phyloP scores from a whole-genome alignment of 176 grass and related monocot genomes.

The Poa pratensis region DNA sequence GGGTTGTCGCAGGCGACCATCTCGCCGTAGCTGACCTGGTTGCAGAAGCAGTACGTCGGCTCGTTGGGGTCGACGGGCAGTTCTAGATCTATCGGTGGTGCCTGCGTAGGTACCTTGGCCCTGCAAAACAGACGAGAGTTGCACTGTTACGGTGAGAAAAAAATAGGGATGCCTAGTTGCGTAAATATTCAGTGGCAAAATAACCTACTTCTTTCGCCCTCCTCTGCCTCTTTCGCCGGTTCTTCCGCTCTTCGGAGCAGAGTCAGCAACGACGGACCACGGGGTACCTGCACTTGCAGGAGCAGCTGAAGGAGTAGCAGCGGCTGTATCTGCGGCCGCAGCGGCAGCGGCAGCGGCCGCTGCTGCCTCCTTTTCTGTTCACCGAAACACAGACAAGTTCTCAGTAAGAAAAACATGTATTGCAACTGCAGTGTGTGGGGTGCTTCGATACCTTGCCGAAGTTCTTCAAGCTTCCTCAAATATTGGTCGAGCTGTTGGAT shows the following conservation, averaged over 20 bases:
- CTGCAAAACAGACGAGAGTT: constrained; percentile 51
- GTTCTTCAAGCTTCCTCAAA: constrained; percentile 94
- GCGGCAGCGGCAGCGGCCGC: constrained; percentile 20
- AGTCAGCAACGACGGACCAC: constrained; percentile 26
- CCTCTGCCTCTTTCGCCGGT: constrained; percentile 82
- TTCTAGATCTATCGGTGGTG: constrained; percentile 73
- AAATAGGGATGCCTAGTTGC: background rate
- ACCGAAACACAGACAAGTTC: constrained; percentile 31
- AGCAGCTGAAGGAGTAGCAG: constrained; percentile 39
- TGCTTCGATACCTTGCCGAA: constrained; percentile 64
- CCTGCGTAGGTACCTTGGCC: constrained; percentile 56
- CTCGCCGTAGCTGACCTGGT: constrained; percentile 95
- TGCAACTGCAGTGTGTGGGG: background rate
- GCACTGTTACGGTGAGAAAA: constrained; percentile 11
- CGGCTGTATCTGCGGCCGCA: constrained; percentile 28
- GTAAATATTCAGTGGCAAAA: constrained; percentile 15
- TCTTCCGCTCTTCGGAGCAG: constrained; percentile 61
- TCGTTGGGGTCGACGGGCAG: constrained; percentile 97
- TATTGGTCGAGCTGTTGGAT: constrained; percentile 96
- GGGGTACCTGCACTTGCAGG: constrained; percentile 47
- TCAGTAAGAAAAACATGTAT: constrained; percentile 23
- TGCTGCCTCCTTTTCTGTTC: constrained; percentile 60
- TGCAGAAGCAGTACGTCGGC: constrained; percentile 91
- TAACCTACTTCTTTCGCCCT: constrained; percentile 89
- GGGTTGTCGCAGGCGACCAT: constrained; percentile 94